Conservation (phyloP, 208 protist genomes). For the Vickermania spadyakhi region DNA sequence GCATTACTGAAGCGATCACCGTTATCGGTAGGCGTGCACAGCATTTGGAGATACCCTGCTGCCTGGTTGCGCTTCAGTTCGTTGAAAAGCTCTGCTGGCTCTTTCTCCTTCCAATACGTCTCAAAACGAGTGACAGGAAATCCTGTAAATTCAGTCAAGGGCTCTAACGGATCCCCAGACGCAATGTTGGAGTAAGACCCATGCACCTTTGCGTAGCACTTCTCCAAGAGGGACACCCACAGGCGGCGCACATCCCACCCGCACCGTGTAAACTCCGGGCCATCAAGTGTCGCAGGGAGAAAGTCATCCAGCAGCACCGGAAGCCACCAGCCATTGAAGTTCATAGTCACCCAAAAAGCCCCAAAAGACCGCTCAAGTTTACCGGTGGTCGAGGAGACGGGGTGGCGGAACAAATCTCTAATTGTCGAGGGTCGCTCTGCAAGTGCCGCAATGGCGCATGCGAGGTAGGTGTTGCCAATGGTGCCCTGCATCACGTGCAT, state of each 20-base stretch:
- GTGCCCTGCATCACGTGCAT: conserved; percentile 60
- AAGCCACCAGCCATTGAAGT: conserved; percentile 81
- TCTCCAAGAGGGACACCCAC: conserved; percentile 80
- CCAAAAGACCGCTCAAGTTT: conserved; percentile 48
- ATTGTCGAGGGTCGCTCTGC: conserved; percentile 26
- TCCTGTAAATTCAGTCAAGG: conserved; percentile 66
- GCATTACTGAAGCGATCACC: conserved; percentile 28
- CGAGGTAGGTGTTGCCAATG: conserved; percentile 75
- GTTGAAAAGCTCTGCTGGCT: conserved; percentile 44
- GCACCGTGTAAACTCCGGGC: conserved; percentile 52
- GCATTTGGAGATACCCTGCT: conserved; percentile 40
- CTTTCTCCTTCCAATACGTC: conserved; percentile 27
- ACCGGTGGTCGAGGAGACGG: conserved; percentile 33
- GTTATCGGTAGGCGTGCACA: conserved; percentile 51
- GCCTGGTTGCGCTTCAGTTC: conserved; percentile 33
- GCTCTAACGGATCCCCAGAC: conserved; percentile 63
- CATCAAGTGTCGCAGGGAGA: conserved; percentile 44
- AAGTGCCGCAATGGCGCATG: conserved; percentile 53
- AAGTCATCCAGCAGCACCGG: conserved; percentile 73
- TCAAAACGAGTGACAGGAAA: conserved; percentile 67
- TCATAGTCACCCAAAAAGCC: conserved; percentile 69
- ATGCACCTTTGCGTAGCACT: conserved; percentile 83
- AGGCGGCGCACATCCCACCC: conserved; percentile 53
- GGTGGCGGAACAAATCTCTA: conserved; percentile 61
- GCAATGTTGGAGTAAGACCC: conserved; percentile 73